Percentiles rank a stretch among this genome's conserved stretches.
phyloP scores from a whole-genome alignment of 2,329 filamentous ascomycete species.

The Microsporum audouinii region DNA sequence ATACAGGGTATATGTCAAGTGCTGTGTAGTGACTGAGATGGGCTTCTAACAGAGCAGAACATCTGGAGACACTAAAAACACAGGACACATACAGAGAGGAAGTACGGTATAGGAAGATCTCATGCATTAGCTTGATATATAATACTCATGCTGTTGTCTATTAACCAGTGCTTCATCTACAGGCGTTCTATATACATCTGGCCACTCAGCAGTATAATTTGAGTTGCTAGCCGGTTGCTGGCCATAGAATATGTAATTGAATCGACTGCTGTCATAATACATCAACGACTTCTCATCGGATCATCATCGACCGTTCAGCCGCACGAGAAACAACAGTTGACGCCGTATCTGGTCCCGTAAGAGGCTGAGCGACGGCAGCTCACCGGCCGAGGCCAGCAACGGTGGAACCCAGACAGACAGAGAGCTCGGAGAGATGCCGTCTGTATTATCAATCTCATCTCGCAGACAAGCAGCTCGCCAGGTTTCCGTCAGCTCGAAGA shows the following conservation, averaged over 20 bases:
- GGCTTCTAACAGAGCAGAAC: too few relatives aligned
- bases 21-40: too few relatives aligned
- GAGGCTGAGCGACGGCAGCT: background rate
- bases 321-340: background rate
- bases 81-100: too few relatives aligned
- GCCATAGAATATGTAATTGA: too few relatives aligned
- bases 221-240: too few relatives aligned
- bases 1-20: background rate
- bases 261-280: background rate
- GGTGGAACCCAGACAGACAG: background rate
- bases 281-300: background rate
- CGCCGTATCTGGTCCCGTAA: background rate
- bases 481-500: background rate
- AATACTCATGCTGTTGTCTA: too few relatives aligned
- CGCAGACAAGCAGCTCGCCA: background rate
- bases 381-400: background rate
- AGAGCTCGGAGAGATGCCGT: background rate
- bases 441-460: background rate
- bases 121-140: too few relatives aligned
- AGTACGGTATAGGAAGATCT: too few relatives aligned
- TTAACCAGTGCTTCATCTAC: too few relatives aligned
- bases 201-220: too few relatives aligned
- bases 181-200: too few relatives aligned
- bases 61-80: too few relatives aligned
- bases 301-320: background rate